Conservation (phyloP, 257 asterid genomes). For the Salvia splendens region DNA sequence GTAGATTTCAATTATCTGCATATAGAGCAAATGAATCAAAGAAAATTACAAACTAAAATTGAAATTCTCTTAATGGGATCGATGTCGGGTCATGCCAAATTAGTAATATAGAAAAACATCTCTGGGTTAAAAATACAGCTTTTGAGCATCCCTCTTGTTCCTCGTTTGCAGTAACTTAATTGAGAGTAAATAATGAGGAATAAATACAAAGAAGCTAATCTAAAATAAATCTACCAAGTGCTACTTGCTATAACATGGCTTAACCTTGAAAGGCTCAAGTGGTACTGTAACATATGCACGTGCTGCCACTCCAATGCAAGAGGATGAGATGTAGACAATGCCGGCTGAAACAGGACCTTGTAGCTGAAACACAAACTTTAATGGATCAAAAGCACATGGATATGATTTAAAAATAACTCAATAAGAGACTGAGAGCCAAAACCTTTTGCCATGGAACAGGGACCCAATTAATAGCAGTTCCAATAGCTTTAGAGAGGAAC, state of each 20-base stretch:
- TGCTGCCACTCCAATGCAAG: conserved; percentile 51
- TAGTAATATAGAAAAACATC: conserved; percentile 2
- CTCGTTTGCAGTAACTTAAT: neutral
- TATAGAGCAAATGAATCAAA: conserved; percentile 22
- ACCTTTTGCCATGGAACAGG: conserved; percentile 43
- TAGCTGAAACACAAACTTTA: conserved; percentile 37
- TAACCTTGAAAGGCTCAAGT: conserved; percentile 46
- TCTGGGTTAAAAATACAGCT: conserved; percentile 1
- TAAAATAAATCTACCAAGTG: conserved; percentile 8
- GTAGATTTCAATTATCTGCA: conserved; percentile 46
- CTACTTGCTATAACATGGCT: conserved; percentile 24
- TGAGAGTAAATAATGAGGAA: neutral
- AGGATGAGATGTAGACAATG: conserved; percentile 34
- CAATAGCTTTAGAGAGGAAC: conserved; percentile 49
- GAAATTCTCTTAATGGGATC: neutral
- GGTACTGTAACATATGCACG: conserved; percentile 41
- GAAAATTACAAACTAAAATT: conserved; percentile 12
- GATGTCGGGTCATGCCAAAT: conserved; percentile 14
- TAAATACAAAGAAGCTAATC: conserved; percentile 11
- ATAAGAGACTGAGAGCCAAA: conserved; percentile 17
- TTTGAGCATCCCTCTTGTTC: conserved; percentile 13
- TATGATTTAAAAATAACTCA: conserved; percentile 22
- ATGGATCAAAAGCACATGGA: conserved; percentile 26
- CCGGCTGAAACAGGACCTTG: conserved; percentile 27
- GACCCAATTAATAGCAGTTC: conserved; percentile 46